A percentile compares a stretch with the other conserved stretches of the same genome.
phyloP scores from a whole-genome alignment of 805 yeast genomes.

The Saccharomycopsis fermentans region DNA sequence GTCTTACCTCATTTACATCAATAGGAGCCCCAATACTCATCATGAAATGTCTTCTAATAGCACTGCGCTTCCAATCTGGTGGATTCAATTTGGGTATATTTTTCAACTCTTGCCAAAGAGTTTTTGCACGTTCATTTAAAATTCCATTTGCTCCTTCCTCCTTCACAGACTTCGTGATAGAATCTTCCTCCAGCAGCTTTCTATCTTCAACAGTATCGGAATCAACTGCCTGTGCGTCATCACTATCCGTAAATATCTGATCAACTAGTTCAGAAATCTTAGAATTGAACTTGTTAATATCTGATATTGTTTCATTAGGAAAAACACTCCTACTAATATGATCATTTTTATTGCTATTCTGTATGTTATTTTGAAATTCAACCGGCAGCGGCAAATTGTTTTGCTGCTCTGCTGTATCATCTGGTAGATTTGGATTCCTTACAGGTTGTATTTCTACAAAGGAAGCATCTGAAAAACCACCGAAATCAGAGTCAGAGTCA shows the following conservation, averaged over 20 bases:
- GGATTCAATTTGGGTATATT: constrained; percentile 41
- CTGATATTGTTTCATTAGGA: neutral
- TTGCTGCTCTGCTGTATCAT: constrained; percentile 2
- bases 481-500: constrained; percentile 25
- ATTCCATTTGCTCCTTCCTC: constrained; percentile 2
- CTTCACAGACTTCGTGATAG: neutral
- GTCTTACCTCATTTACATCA: constrained; percentile 47
- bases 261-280: neutral
- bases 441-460: constrained; percentile 23
- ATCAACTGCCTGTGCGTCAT: constrained; percentile 1
- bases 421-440: constrained; percentile 12
- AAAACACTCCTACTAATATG: neutral
- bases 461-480: constrained; percentile 28
- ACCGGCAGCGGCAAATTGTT: constrained; percentile 18
- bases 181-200: neutral
- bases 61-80: constrained; percentile 60
- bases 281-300: neutral
- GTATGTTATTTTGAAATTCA: constrained; percentile 1
- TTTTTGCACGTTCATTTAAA: constrained; percentile 24
- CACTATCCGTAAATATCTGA: neutral
- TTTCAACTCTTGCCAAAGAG: constrained; percentile 38
- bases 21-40: constrained; percentile 64
- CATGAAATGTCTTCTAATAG: constrained; percentile 52
- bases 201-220: neutral
- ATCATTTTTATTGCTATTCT: neutral